Evolutionary conservation across 768 basidiomycete species (phyloP).

Genomic region (Crepidotus variabilis): DNA sequence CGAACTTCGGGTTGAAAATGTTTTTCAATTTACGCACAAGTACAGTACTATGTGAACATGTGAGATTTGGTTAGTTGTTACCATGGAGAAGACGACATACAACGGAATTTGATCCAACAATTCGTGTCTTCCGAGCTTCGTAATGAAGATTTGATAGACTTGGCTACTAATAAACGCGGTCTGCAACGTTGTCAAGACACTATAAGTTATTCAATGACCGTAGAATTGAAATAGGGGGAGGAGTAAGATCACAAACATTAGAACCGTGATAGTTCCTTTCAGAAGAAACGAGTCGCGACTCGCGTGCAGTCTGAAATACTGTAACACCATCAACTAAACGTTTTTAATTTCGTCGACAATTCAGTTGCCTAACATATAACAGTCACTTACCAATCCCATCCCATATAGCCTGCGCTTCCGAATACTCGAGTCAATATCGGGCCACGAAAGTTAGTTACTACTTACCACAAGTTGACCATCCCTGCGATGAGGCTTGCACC

Average conservation of each 20-base stretch:
- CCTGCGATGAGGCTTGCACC: neutral
- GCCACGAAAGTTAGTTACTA: neutral
- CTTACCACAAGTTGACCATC: neutral
- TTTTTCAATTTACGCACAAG: neutral
- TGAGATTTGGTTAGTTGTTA: neutral
- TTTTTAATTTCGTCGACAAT: neutral
- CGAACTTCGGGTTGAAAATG: neutral
- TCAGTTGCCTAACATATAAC: neutral
- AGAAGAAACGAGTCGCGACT: neutral
- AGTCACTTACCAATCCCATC: neutral
- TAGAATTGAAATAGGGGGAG: neutral
- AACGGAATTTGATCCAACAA: neutral
- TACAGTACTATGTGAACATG: neutral
- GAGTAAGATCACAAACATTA: neutral
- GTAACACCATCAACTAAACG: neutral
- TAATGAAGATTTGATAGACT: neutral
- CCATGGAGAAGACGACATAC: neutral
- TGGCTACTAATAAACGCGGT: neutral
- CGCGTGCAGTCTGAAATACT: neutral
- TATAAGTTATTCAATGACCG: neutral
- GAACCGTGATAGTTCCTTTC: neutral
- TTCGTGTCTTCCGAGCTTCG: neutral
- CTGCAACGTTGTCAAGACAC: neutral
- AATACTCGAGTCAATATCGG: neutral
- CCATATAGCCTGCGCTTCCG: neutral